A percentile compares a stretch with the other conserved stretches of the same genome.
Conservation (phyloP, 495 filamentous ascomycete genomes). For the Aspergillus cavernicola region DNA sequence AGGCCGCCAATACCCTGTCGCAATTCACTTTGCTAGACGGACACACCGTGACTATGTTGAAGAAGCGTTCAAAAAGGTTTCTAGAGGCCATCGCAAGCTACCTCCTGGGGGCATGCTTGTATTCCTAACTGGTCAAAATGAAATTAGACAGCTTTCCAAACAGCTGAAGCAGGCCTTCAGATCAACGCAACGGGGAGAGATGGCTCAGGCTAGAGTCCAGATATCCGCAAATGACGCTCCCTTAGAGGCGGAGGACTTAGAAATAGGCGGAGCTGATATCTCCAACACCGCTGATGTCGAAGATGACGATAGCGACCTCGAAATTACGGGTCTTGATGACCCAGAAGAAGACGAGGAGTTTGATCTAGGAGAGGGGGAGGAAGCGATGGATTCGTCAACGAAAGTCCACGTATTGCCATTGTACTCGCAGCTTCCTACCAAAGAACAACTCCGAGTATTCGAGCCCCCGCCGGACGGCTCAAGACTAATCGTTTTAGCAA, state of each 20-base stretch:
- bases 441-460: slow-evolving; percentile 91
- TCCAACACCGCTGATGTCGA: slow-evolving; percentile 30
- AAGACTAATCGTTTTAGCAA: slow-evolving; percentile 85
- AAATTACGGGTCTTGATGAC: slow-evolving; percentile 47
- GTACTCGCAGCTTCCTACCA: slow-evolving; percentile 91
- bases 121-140: slow-evolving; percentile 91
- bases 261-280: slow-evolving; percentile 62
- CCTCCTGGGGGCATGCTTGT: slow-evolving; percentile 92
- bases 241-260: slow-evolving; percentile 82
- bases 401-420: slow-evolving; percentile 83
- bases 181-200: slow-evolving; percentile 49
- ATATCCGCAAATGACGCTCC: slow-evolving; percentile 75
- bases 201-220: slow-evolving; percentile 59
- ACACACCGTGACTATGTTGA: slow-evolving; percentile 87
- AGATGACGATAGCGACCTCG: slow-evolving; percentile 39
- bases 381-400: slow-evolving; percentile 60
- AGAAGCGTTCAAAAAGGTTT: slow-evolving; percentile 83
- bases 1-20: slow-evolving; percentile 89
- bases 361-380: slow-evolving; percentile 56
- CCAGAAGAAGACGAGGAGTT: slow-evolving; percentile 58
- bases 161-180: slow-evolving; percentile 70
- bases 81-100: slow-evolving; percentile 83
- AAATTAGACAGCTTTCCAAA: slow-evolving; percentile 77
- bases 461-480: slow-evolving; percentile 79
- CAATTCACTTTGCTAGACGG: slow-evolving; percentile 78